Evolutionary conservation across 2,329 filamentous ascomycete genomes (phyloP).

Genomic region (Fusarium sp.): DNA sequence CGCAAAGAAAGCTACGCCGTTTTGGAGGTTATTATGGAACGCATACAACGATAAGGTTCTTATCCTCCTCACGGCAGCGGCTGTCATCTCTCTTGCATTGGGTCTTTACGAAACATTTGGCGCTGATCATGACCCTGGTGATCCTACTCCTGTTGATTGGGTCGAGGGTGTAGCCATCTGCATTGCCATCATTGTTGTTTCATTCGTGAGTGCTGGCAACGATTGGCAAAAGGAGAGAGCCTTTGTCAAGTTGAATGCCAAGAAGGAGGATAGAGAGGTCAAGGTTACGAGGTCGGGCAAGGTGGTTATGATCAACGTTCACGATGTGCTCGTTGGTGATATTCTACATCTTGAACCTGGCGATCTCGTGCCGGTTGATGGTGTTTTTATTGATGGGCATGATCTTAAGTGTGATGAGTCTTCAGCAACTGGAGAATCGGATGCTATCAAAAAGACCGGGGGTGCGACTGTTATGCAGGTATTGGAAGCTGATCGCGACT

Average conservation of each 20-base stretch:
- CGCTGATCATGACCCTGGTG: not conserved
- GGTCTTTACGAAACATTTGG: not conserved
- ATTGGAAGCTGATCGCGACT: not conserved
- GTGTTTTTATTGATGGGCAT: not conserved
- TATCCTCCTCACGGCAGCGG: not conserved
- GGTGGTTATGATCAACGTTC: slow-evolving; percentile 70
- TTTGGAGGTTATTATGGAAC: not conserved
- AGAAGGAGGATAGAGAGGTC: slow-evolving; percentile 64
- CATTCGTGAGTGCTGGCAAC: not conserved
- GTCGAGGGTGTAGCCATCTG: not conserved
- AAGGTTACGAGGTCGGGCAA: slow-evolving; percentile 75
- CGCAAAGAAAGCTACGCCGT: not conserved
- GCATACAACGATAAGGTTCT: not conserved
- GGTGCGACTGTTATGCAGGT: not conserved
- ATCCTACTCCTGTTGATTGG: not conserved
- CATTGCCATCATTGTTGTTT: not conserved
- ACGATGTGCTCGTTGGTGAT: slow-evolving; percentile 76
- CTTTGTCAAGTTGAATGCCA: not conserved
- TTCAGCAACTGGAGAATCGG: not conserved
- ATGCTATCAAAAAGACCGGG: not conserved
- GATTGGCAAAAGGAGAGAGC: not conserved
- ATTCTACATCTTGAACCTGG: slow-evolving; percentile 56
- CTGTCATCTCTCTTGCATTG: not conserved
- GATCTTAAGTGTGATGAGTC: not conserved
- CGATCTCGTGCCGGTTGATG: slow-evolving; percentile 47